Evolutionary conservation across 345 rosid species (phyloP), one percentile per base, ranked within the genome.

Genomic region (Physaria fendleri): DNA sequence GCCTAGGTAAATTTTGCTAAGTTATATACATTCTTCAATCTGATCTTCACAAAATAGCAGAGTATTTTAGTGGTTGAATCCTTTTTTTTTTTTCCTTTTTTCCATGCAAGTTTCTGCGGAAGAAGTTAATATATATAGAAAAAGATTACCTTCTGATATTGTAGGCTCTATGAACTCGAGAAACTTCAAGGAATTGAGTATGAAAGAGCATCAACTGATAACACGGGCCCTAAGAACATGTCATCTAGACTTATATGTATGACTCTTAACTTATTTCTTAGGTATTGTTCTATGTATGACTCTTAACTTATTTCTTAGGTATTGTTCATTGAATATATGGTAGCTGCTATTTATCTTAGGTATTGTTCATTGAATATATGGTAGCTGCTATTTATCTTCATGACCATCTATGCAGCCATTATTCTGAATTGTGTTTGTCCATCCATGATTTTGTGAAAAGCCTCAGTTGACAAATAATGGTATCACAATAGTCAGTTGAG

Each of bases 381-480:
- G 16, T 25, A 25, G 18, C 44, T 65, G 20, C 22, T 34, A 20
- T 17, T 8, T 25, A 15, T 32, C 38, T 0, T 63, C 12, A 22
- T 27, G 16, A 14, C 55, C 58, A 49, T 27, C n/a, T 54, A 11
- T 83, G 81, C 85, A 93, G 99, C 90, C 41, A 46, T 93, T 72
- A 79, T 81, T 44, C 68, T 93, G 20, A 87, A 89, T 74, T 89
- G 92, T 23, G 85, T 87, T 48, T 95, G 87, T 53, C 76, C 95
- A 59, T 85, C 99, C 0, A 74, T 79, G 30, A 90, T n/a, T n/a
- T n/a, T n/a, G 97, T n/a, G 96, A 93, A 79, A 89, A 85, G 67
- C 82, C 80, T 22, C 74, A 49, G 10, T 14, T 85, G 74, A 83
- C 79, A 30, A 87, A n/a, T n/a, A n/a, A n/a, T n/a, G n/a, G n/a